Evolutionary conservation across 768 basidiomycete genomes (phyloP), one percentile per base, ranked within the genome.

Genomic region (Russula foetens): DNA sequence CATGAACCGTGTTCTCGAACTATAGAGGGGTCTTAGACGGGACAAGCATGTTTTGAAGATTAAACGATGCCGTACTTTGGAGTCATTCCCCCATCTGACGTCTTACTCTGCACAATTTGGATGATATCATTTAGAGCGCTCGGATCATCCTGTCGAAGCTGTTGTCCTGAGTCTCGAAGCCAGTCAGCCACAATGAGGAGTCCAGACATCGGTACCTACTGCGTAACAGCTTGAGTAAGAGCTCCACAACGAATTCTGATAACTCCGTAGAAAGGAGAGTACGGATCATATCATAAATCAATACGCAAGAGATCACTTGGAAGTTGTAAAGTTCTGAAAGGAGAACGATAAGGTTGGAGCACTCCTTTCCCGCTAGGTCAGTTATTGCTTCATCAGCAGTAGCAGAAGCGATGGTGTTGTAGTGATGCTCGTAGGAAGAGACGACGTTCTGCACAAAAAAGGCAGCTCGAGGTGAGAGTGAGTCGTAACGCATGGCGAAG

Each of bases 291-390:
- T 98, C 97, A 73, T 93, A 98, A 49, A 98, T 75, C n/a, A 98
- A 78, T 12, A 87, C 75, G 58, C 85, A 92, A 3, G 91, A 91
- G 55, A 98, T 82, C 24, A 98, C 91, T 74, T 93, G 90, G 69
- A 98, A 94, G 70, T 98, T 98, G 76, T 98, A 98, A 21, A 99
- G 75, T 70, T 98, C 94, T 2, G 92, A 90, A 23, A 98, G 74
- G 24, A 98, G 80, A 1, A 91, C 83, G 44, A 96, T 79, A 35
- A 99, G 74, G 70, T 99, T 98, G 11, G 88, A 84, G 65, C 85
- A 85, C 69, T 96, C 92, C 73, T 98, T 99, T 31, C 92, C 90
- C 7, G 75, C 71, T 2, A 73, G 75, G 23, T 77, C 76, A 9
- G 69, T 62, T 19, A 68, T 68, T 19, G 31, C 50, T 3, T 54